These are phyloP conservation scores for Pyrus communis DNA, from an alignment of 306 rosid species.

Conservation along the genomic window DNA sequence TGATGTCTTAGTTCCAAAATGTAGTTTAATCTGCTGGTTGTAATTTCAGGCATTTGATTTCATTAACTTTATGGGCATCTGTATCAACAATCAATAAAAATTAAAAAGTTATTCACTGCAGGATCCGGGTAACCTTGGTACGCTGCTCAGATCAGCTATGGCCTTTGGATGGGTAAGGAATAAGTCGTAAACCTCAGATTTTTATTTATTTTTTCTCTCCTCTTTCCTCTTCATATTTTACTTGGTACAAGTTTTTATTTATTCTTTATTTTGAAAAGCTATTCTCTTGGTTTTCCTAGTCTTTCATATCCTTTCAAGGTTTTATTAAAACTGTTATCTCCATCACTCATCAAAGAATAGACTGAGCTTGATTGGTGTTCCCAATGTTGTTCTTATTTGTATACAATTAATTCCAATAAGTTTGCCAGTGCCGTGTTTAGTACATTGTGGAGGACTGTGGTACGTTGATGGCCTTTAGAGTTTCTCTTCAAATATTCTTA, in stretches of 20 bases:
- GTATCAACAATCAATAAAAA: constrained; percentile 18
- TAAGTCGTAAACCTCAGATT: too few species aligned
- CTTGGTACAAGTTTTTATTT: neutral
- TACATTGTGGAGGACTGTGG: too few species aligned
- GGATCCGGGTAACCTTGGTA: constrained; percentile 95
- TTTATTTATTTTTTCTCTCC: constrained; percentile 4
- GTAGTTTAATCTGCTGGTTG: neutral
- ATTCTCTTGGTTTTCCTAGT: neutral
- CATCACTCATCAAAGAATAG: too few species aligned
- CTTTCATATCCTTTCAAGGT: neutral
- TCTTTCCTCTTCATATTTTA: neutral
- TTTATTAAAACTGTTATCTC: too few species aligned
- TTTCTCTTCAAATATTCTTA: too few species aligned
- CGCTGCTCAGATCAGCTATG: constrained; percentile 78
- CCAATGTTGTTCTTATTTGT: neutral
- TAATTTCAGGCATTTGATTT: constrained; percentile 7
- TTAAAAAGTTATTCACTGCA: constrained; percentile 32
- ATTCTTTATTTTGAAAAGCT: neutral
- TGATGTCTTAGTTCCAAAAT: neutral
- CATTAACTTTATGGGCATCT: constrained; percentile 10
- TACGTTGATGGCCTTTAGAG: too few species aligned
- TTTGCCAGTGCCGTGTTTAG: neutral
- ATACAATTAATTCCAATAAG: neutral
- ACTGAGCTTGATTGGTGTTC: too few species aligned
- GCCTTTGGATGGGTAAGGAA: constrained; percentile 86